These are phyloP conservation scores for Hypoxylon lienhwacheense DNA, from an alignment of 495 filamentous ascomycete genomes.

Conservation along the genomic window DNA sequence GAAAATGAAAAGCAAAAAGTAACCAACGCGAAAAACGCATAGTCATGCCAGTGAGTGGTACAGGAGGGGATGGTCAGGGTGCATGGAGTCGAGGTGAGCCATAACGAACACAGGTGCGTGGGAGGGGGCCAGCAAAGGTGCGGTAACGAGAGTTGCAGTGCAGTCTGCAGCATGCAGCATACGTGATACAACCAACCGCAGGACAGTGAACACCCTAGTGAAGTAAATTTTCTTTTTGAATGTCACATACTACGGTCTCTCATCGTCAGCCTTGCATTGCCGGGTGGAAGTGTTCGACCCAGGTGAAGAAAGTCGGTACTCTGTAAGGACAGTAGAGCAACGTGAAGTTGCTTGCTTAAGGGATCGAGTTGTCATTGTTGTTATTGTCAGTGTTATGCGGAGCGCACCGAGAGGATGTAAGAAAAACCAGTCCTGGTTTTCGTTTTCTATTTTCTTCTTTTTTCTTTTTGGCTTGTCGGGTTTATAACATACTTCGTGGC, in stretches of 20 bases:
- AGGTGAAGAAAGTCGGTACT: constrained; percentile 13
- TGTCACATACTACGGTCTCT: constrained; percentile 14
- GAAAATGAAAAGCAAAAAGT: constrained; percentile 1
- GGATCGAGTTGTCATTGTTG: too few relatives aligned
- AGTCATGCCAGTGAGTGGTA: constrained; percentile 29
- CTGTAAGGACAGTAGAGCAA: constrained; percentile 19
- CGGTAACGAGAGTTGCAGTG: constrained; percentile 37
- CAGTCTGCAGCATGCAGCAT: constrained; percentile 34
- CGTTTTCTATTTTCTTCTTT: not conserved
- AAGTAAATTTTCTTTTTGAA: not conserved
- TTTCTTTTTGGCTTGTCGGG: not conserved
- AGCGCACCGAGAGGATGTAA: not conserved
- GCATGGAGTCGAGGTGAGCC: constrained; percentile 27
- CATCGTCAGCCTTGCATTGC: constrained; percentile 38
- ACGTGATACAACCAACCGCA: constrained; percentile 34
- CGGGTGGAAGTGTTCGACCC: constrained; percentile 9
- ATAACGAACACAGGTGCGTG: constrained; percentile 25
- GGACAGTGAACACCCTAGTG: constrained; percentile 2
- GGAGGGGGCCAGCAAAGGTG: constrained; percentile 14
- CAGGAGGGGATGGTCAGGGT: constrained; percentile 10
- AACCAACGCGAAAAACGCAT: constrained; percentile 24
- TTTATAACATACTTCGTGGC: not conserved
- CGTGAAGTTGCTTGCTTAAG: too few relatives aligned
- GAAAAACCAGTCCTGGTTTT: not conserved
- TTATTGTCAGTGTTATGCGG: too few relatives aligned